These are phyloP conservation scores for Penicillium sp. DNA, from an alignment of 2,329 filamentous ascomycete genomes.

Conservation along the genomic window DNA sequence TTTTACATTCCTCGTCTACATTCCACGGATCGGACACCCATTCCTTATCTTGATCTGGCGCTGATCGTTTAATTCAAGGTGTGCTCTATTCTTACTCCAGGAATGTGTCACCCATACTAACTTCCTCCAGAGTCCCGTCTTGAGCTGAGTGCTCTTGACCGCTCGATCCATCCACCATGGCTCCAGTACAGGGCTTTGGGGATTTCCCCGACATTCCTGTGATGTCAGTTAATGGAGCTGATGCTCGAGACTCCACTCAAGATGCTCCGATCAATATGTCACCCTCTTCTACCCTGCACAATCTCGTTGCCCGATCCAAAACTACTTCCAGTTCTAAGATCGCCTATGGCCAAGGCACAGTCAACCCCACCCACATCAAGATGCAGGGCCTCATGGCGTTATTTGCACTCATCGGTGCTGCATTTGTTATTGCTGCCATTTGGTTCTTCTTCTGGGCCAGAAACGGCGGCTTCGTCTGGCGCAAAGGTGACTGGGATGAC, in stretches of 20 bases:
- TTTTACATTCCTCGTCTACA: conserved; percentile 3
- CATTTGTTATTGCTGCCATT: conserved; percentile 68
- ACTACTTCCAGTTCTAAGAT: conserved; percentile 16
- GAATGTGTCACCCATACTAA: conserved; percentile 10
- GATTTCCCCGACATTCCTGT: conserved; percentile 23
- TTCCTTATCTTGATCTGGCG: conserved; percentile 13
- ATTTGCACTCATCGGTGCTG: conserved; percentile 76
- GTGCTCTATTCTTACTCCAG: neutral
- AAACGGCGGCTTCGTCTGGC: conserved; percentile 89
- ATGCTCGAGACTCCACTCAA: conserved; percentile 13
- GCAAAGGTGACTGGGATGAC: conserved; percentile 88
- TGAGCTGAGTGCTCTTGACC: conserved; percentile 36
- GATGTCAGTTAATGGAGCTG: conserved; percentile 8
- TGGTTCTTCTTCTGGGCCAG: conserved; percentile 99
- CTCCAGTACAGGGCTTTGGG: conserved; percentile 25
- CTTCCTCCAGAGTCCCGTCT: conserved; percentile 26
- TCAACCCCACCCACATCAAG: conserved; percentile 43
- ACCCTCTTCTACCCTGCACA: conserved; percentile 25
- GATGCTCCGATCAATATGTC: conserved; percentile 8
- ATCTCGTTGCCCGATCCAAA: conserved; percentile 29
- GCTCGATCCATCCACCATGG: conserved; percentile 26
- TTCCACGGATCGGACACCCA: conserved; percentile 1
- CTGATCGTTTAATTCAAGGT: conserved; percentile 14
- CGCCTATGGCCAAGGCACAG: conserved; percentile 35
- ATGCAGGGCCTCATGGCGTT: conserved; percentile 70